These are phyloP conservation scores for Paspalum notatum DNA, from an alignment of 176 grass and related monocot genomes.

Conservation along the genomic window DNA sequence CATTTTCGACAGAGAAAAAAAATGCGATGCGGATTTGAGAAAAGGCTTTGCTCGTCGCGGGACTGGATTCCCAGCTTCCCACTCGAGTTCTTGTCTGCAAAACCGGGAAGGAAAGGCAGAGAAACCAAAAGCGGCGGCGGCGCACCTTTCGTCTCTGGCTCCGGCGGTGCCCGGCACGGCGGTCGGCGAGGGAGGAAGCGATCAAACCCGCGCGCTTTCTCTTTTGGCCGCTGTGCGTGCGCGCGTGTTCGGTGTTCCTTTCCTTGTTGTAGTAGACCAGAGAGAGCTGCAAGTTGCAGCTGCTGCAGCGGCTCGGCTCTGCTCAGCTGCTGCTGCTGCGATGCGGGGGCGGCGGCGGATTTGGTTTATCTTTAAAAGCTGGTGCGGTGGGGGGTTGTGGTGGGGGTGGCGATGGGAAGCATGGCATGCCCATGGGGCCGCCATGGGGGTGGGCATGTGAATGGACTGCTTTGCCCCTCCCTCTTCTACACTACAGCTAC, in stretches of 20 bases:
- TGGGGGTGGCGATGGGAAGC: slow-evolving; percentile 22
- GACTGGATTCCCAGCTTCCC: neutral
- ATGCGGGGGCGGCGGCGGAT: slow-evolving; percentile 9
- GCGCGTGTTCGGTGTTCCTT: no score
- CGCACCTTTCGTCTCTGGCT: slow-evolving; percentile 23
- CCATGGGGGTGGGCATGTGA: neutral
- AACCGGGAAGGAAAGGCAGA: neutral
- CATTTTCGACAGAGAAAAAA: neutral
- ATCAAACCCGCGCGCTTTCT: slow-evolving; percentile 10
- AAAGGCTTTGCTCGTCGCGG: neutral
- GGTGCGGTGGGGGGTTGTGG: slow-evolving; percentile 28
- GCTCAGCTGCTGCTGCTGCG: slow-evolving; percentile 32
- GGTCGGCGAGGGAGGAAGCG: neutral
- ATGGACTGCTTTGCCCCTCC: slow-evolving; percentile 42
- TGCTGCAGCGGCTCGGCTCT: neutral
- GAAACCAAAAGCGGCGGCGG: neutral
- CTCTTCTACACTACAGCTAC: no score
- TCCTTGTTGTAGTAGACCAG: no score
- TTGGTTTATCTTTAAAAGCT: slow-evolving; percentile 49
- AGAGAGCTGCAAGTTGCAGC: slow-evolving; percentile 22
- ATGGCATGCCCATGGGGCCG: slow-evolving; percentile 9
- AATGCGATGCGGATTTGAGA: neutral
- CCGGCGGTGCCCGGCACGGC: neutral
- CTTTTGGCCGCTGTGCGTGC: neutral
- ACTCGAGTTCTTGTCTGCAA: neutral